Evolutionary conservation across 176 grass and related monocot species (phyloP).

Genomic region (Lolium rigidum): DNA sequence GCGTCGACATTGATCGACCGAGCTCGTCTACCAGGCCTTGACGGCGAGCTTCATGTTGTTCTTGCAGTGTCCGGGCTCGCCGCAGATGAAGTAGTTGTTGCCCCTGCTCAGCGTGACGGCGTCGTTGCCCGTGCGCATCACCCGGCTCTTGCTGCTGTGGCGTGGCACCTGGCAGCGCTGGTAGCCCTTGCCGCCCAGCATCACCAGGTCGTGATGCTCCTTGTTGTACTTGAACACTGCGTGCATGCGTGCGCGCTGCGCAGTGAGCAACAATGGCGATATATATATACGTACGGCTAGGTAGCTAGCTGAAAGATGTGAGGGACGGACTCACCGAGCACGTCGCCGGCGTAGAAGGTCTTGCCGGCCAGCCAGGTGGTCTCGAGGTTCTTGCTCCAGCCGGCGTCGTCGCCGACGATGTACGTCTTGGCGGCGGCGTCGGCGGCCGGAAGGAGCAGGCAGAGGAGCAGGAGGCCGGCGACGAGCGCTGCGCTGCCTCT

Average conservation of each 20-base stretch:
- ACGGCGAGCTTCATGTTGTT: constrained; percentile 51
- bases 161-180: constrained; percentile 34
- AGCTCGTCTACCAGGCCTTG: constrained; percentile 9
- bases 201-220: constrained; percentile 28
- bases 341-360: constrained; percentile 52
- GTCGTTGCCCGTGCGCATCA: constrained; percentile 39
- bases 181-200: constrained; percentile 38
- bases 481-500: constrained; percentile 22
- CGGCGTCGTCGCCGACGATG: constrained; percentile 40
- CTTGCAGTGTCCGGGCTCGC: constrained; percentile 43
- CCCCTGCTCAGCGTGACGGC: constrained; percentile 27
- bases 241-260: no score
- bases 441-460: not conserved
- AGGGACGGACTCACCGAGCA: constrained; percentile 19
- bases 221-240: constrained; percentile 52
- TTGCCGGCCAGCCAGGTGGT: constrained; percentile 31
- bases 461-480: not conserved
- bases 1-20: no score
- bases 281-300: no score
- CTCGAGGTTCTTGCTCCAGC: constrained; percentile 33
- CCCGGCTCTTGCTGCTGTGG: not conserved
- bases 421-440: constrained; percentile 21
- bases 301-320: no score
- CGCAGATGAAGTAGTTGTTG: constrained; percentile 61
- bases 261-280: not conserved